Conservation (phyloP, 2,329 filamentous ascomycete genomes). For the Fusarium compactum region DNA sequence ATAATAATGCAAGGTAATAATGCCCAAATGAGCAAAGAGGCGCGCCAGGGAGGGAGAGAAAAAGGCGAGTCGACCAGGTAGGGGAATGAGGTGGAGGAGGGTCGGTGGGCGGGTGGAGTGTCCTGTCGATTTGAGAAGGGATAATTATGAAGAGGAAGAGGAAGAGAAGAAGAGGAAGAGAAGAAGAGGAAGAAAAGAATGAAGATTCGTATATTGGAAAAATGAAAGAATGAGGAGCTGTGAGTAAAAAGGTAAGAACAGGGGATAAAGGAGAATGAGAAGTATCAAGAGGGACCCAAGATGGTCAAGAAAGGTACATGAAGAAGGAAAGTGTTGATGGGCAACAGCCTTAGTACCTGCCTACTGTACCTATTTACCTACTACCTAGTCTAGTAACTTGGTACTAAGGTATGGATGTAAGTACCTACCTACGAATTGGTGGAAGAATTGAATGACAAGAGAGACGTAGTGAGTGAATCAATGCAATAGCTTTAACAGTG, state of each 20-base stretch:
- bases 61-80: constrained; percentile 48
- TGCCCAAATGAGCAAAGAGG: constrained; percentile 50
- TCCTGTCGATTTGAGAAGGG: constrained; percentile 39
- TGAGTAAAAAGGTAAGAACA: constrained; percentile 8
- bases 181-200: constrained; percentile 32
- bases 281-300: constrained; percentile 14
- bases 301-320: not conserved
- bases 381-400: too few species aligned
- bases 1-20: constrained; percentile 47
- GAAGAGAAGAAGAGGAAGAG: constrained; percentile 36
- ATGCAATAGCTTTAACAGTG: not conserved
- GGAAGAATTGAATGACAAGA: not conserved
- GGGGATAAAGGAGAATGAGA: constrained; percentile 12
- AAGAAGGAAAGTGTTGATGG: not conserved
- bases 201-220: not conserved
- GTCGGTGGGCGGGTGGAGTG: constrained; percentile 40
- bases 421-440: not conserved
- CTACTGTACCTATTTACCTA: not conserved
- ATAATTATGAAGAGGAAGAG: constrained; percentile 42
- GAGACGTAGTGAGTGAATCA: constrained; percentile 12
- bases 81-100: constrained; percentile 50
- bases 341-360: not conserved
- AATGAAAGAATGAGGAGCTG: constrained; percentile 5
- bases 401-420: not conserved
- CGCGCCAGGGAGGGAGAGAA: constrained; percentile 50